Percentiles rank a stretch among this genome's conserved stretches.
Conservation (phyloP, 345 rosid species). For the Populus davidiana region DNA sequence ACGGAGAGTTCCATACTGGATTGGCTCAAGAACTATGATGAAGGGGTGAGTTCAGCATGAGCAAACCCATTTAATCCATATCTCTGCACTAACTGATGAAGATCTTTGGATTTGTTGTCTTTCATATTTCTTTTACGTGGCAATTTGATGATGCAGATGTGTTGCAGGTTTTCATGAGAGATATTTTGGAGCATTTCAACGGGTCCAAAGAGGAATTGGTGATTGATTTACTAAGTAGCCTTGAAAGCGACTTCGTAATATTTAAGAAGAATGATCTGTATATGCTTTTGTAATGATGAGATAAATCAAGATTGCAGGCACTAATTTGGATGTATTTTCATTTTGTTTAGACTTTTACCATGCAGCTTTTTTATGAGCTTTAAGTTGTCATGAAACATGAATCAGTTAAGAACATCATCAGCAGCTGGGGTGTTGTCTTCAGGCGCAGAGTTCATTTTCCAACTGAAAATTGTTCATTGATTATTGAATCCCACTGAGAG, state of each 20-base stretch:
- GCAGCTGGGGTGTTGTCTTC: too few relatives aligned
- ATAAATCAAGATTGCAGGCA: background rate
- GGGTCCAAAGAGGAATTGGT: conserved; percentile 31
- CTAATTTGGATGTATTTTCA: too few relatives aligned
- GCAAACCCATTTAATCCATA: background rate
- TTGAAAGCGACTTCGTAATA: conserved; percentile 36
- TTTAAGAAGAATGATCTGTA: conserved; percentile 36
- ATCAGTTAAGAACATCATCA: too few relatives aligned
- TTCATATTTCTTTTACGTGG: background rate
- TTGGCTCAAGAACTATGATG: conserved; percentile 29
- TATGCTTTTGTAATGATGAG: conserved; percentile 28
- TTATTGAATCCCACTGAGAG: too few relatives aligned
- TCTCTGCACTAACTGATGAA: background rate
- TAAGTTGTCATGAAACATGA: too few relatives aligned
- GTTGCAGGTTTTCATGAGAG: conserved; percentile 32
- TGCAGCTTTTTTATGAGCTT: too few relatives aligned
- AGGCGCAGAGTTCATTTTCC: too few relatives aligned
- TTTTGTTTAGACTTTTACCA: too few relatives aligned
- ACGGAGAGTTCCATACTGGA: conserved; percentile 27
- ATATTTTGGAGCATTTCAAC: conserved; percentile 36
- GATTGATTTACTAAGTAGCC: conserved; percentile 21
- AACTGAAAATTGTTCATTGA: too few relatives aligned
- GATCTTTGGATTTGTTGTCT: background rate
- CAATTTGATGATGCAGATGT: conserved; percentile 1
- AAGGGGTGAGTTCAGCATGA: conserved; percentile 37